A percentile compares a stretch with the other conserved stretches of the same genome.
Conservation (phyloP, 2,329 filamentous ascomycete genomes). For the Exutisphaerella laricina region DNA sequence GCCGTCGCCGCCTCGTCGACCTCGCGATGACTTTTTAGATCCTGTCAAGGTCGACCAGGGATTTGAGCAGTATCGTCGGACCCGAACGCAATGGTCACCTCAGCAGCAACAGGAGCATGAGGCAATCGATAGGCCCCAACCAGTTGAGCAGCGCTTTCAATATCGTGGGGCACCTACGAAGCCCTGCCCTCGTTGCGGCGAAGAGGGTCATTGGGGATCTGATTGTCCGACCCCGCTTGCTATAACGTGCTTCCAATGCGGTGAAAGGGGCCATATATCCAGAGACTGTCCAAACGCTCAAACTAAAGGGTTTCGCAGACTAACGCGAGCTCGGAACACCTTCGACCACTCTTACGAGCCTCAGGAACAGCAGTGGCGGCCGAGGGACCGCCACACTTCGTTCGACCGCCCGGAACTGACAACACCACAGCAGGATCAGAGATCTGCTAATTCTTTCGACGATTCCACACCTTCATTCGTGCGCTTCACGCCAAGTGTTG, state of each 20-base stretch:
- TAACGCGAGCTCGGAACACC: too few species aligned
- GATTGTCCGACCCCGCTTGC: conserved; percentile 4
- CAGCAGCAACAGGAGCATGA: background rate
- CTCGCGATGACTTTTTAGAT: conserved; percentile 4
- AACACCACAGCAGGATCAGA: too few species aligned
- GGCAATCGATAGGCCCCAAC: background rate
- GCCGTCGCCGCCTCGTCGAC: background rate
- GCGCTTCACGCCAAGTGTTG: background rate
- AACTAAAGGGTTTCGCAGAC: too few species aligned
- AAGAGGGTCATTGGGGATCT: conserved; percentile 6
- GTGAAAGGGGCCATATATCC: conserved; percentile 2
- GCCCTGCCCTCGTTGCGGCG: conserved; percentile 12
- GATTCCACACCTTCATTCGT: background rate
- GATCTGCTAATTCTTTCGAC: conserved; percentile 4
- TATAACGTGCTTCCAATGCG: too few species aligned
- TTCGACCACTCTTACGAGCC: too few species aligned
- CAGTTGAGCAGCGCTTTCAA: background rate
- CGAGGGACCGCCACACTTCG: too few species aligned
- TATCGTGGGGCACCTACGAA: too few species aligned
- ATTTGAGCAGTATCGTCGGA: conserved; percentile 11
- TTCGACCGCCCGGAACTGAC: too few species aligned
- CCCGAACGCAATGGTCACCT: background rate
- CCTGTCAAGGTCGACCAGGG: conserved; percentile 10
- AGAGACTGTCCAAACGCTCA: conserved; percentile 3
- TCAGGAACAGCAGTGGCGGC: too few species aligned